phyloP scores from a whole-genome alignment of 192 early-diverging fungal genomes.

The Coemansia sp. region DNA sequence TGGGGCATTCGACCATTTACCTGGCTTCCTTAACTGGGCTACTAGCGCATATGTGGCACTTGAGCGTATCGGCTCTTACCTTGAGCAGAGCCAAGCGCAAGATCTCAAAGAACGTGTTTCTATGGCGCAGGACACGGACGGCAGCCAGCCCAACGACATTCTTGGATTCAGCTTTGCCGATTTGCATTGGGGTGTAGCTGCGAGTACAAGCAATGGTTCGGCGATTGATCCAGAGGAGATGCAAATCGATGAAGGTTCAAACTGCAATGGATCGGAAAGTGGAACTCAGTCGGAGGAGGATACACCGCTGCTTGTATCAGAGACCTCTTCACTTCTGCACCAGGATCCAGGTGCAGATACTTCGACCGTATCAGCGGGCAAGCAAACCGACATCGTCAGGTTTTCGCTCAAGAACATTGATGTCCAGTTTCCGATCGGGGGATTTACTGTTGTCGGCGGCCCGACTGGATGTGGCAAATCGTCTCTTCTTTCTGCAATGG shows the following conservation, averaged over 20 bases:
- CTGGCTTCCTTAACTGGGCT: constrained; percentile 60
- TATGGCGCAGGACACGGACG: constrained; percentile 25
- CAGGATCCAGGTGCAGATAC: neutral
- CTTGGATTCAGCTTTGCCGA: constrained; percentile 37
- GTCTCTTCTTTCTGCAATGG: constrained; percentile 71
- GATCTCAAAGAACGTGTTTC: constrained; percentile 38
- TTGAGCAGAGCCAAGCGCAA: constrained; percentile 72
- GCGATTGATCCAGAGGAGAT: constrained; percentile 3
- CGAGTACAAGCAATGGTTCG: neutral
- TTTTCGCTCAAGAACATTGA: constrained; percentile 68
- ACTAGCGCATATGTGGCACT: constrained; percentile 68
- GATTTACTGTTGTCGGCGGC: constrained; percentile 76
- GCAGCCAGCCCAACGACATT: constrained; percentile 34
- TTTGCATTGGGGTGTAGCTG: constrained; percentile 30
- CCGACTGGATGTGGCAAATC: constrained; percentile 89
- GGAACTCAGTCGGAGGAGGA: neutral
- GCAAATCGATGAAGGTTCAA: too few relatives aligned
- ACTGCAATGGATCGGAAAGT: neutral
- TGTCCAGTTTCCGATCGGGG: constrained; percentile 67
- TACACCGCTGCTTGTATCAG: neutral
- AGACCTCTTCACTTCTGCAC: neutral
- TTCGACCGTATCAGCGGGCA: constrained; percentile 1
- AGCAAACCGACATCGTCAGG: neutral
- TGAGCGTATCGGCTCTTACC: constrained; percentile 70
- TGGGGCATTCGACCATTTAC: constrained; percentile 64